Evolutionary conservation across 73 alveolate species (phyloP), one percentile per base, ranked within the genome.

Genomic region (Paramecium bursaria): DNA sequence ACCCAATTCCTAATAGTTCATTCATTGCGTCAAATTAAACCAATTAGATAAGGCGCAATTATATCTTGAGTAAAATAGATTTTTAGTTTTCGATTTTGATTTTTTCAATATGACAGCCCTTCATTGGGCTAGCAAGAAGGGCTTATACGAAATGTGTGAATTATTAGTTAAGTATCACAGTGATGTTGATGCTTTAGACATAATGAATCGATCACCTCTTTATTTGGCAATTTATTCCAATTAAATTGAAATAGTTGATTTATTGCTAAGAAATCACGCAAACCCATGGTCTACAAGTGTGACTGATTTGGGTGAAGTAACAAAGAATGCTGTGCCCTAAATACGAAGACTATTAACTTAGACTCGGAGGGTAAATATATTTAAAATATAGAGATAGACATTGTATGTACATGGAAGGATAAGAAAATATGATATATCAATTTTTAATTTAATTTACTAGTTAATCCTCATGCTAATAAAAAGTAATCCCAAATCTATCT

Each of bases 71-170:
- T 27, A 57, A 11, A 57, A 57, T 10, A 23, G 76, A 27, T 57
- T 30, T 30, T 42, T 57, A 23, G 76, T 57, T 13, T 57, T 57
- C 33, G 76, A 57, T 57, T 57, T 57, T 30, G 76, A 57, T 27
- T 57, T 57, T 21, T 57, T 30, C 15, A 57, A 57, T 30, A 57
- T 57, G 76, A 57, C 76, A n/a, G 76, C 50, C 31, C 33, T 57
- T 3, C 76, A 57, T 57, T 57, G 76, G 76, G 76, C 76, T 0
- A 30, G 76, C 7, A 57, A 57, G 13, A 57, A 57, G 33, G 76
- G 76, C 11, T 30, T 57, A n/a, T 4, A 30, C 9, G 76, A 57
- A 23, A 57, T 57, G 76, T 48, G 10, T 26, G 76, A 57, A 57
- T 7, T 57, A 29, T 7, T 57, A 9, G 33, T 57, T 23, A 57